phyloP scores from a whole-genome alignment of 2,329 filamentous ascomycete species.

The Cercospora zeae-maydis region DNA sequence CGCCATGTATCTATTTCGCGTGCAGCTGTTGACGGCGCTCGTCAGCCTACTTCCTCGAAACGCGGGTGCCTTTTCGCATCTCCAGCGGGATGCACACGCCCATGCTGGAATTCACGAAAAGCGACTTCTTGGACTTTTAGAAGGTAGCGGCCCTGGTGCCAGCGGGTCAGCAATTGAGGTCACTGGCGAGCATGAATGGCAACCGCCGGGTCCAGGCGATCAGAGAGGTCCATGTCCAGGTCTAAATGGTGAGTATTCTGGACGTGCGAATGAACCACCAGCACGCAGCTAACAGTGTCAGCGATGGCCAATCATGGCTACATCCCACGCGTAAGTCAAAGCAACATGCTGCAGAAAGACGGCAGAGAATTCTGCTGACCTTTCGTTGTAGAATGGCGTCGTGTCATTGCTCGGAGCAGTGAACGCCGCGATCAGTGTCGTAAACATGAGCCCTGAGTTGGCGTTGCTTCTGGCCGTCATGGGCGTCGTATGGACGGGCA shows the following conservation, averaged over 20 bases:
- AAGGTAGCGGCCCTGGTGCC: not conserved
- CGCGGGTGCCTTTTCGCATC: slow-evolving; percentile 7
- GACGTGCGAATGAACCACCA: no score
- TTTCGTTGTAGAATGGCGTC: slow-evolving; percentile 12
- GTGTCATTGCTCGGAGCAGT: slow-evolving; percentile 22
- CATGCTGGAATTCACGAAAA: not conserved
- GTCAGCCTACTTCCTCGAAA: not conserved
- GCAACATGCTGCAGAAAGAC: not conserved
- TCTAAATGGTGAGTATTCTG: not conserved
- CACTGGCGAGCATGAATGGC: slow-evolving; percentile 11
- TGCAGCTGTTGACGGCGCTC: not conserved
- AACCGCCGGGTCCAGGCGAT: slow-evolving; percentile 14
- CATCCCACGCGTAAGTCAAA: slow-evolving; percentile 4
- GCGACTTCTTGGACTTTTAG: slow-evolving; percentile 8
- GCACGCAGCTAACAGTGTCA: not conserved
- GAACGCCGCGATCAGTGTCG: slow-evolving; percentile 24
- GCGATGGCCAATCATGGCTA: slow-evolving; percentile 24
- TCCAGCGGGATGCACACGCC: not conserved
- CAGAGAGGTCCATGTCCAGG: slow-evolving; percentile 21
- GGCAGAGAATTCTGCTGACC: not conserved
- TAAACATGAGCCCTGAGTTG: slow-evolving; percentile 34
- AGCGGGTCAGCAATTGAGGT: slow-evolving; percentile 1
- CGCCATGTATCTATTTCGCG: slow-evolving; percentile 12
- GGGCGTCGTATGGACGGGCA: slow-evolving; percentile 33
- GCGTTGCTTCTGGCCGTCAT: slow-evolving; percentile 32